phyloP scores from a whole-genome alignment of 352 stramenopile species.

The Phytophthora syringae region DNA sequence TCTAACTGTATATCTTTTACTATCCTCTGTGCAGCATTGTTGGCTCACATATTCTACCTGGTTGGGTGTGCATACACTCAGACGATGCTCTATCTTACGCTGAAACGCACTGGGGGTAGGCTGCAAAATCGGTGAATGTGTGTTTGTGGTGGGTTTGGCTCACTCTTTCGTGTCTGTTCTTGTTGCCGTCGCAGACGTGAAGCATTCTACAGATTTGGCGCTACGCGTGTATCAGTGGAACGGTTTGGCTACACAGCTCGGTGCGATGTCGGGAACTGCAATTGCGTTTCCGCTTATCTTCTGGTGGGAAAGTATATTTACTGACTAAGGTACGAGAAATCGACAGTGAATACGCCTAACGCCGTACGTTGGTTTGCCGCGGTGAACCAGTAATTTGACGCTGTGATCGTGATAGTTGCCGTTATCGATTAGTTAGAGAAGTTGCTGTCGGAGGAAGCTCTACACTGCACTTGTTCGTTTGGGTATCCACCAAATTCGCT shows the following conservation, averaged over 20 bases:
- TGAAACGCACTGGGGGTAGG: slow-evolving; percentile 61
- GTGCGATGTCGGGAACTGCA: slow-evolving; percentile 61
- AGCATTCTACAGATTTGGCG: slow-evolving; percentile 39
- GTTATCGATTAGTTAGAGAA: too few relatives aligned
- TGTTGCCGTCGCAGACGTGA: slow-evolving; percentile 23
- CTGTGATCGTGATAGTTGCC: too few relatives aligned
- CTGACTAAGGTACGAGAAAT: too few relatives aligned
- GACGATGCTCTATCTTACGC: slow-evolving; percentile 75
- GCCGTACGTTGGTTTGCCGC: too few relatives aligned
- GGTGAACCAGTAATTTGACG: too few relatives aligned
- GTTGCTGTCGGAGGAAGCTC: too few relatives aligned
- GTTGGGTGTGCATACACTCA: slow-evolving; percentile 71
- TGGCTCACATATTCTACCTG: slow-evolving; percentile 61
- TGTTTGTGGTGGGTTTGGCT: not conserved
- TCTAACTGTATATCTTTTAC: not conserved
- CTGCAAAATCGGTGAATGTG: not conserved
- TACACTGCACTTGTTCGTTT: too few relatives aligned
- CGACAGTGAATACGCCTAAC: too few relatives aligned
- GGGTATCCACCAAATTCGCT: too few relatives aligned
- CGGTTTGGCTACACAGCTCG: slow-evolving; percentile 67
- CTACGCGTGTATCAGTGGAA: slow-evolving; percentile 75
- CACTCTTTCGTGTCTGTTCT: not conserved
- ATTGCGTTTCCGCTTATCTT: slow-evolving; percentile 76
- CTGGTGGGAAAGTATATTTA: slow-evolving; percentile 60
- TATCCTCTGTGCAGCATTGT: slow-evolving; percentile 34